Evolutionary conservation across 441 rosid species (phyloP), one percentile per base, ranked within the genome.

Genomic region (Iberis amara): DNA sequence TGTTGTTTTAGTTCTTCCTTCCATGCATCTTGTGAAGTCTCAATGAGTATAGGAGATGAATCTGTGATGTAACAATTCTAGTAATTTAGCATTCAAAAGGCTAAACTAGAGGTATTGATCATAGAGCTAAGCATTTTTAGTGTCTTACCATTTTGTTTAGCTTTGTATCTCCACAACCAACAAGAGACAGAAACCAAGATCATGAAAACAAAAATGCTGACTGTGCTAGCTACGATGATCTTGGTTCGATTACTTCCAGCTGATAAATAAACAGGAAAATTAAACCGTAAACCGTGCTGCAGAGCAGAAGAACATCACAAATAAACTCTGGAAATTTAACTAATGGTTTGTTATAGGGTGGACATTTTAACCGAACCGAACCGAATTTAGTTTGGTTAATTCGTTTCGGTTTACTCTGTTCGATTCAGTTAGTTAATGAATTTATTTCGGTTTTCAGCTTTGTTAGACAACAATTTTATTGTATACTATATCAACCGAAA

Each of bases 131-230:
- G 37, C 55, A 49, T n/a, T 31, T 49, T 21, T 23, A 49, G 49
- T 11, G 48, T 12, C 56, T 59, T 24, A 59, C 66, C 52, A 14
- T 52, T 52, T 44, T 36, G 45, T 43, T 52, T 52, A 7, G 24
- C 33, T 61, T 55, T 52, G 49, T 7, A 38, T 36, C 52, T 61
- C 56, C 58, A 50, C 21, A 61, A 35, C 66, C 45, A 13, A 42
- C 2, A 43, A 11, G 52, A 23, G 35, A 38, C 51, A 35, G 35
- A 35, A 28, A 26, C 47, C 33, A 62, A 45, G 46, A 62, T 18
- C 47, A 53, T 2, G 46, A 62, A 36, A 11, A 38, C 52, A 21
- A 18, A 13, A 13, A 46, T 8, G 44, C 66, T 37, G 54, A 24
- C 39, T 45, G 32, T 38, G 37, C 14, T 53, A 45, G 59, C 59